Percentiles rank a stretch among this genome's conserved stretches.
Conservation (phyloP, 2,329 filamentous ascomycete species). For the Leptographium lundbergii region DNA sequence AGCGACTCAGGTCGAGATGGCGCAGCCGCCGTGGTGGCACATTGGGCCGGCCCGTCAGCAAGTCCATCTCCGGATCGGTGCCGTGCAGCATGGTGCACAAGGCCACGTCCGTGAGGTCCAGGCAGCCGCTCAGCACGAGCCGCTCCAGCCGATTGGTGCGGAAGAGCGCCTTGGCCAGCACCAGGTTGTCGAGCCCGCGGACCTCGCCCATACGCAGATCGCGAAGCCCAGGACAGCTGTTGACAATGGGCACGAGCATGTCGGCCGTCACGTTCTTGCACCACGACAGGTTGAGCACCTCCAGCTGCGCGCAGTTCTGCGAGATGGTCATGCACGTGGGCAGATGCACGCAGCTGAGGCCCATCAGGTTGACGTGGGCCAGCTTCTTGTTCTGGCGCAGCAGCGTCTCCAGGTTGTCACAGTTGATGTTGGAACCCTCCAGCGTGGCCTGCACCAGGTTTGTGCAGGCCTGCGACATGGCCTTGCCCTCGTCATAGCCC, state of each 20-base stretch:
- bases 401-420: slow-evolving; percentile 66
- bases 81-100: slow-evolving; percentile 67
- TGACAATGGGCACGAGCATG: slow-evolving; percentile 60
- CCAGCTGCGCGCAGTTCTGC: slow-evolving; percentile 66
- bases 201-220: slow-evolving; percentile 78
- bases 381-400: slow-evolving; percentile 62
- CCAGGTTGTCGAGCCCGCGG: slow-evolving; percentile 60
- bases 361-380: slow-evolving; percentile 76
- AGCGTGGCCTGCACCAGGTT: slow-evolving; percentile 82
- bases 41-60: slow-evolving; percentile 62
- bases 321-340: slow-evolving; percentile 77
- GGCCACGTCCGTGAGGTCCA: slow-evolving; percentile 62
- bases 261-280: slow-evolving; percentile 73
- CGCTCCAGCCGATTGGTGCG: slow-evolving; percentile 68
- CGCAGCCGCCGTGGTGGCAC: slow-evolving; percentile 68
- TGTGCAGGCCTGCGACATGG: slow-evolving; percentile 69
- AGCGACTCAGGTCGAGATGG: slow-evolving; percentile 76
- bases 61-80: slow-evolving; percentile 61
- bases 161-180: slow-evolving; percentile 65
- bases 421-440: slow-evolving; percentile 70
- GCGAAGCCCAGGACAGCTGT: slow-evolving; percentile 57
- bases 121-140: slow-evolving; percentile 70
- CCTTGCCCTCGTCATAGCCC: slow-evolving; percentile 64
- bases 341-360: slow-evolving; percentile 68
- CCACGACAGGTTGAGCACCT: slow-evolving; percentile 84